These are phyloP conservation scores for Boletus huronensis DNA, from an alignment of 768 basidiomycete species.

Conservation along the genomic window DNA sequence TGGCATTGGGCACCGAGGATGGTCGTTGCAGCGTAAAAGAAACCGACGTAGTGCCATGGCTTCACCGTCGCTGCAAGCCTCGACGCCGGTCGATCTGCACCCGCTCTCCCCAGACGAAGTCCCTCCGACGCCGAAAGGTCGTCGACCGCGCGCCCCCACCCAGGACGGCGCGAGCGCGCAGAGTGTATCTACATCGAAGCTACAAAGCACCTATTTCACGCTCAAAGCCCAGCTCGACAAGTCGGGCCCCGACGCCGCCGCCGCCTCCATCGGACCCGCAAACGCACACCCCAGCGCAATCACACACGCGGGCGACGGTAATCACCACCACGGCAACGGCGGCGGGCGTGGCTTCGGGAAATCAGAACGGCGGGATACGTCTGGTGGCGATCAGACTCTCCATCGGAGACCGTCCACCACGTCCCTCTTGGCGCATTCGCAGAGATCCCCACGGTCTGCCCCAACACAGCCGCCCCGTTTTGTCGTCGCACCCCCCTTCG, in stretches of 20 bases:
- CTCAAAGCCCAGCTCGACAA: slow-evolving; percentile 58
- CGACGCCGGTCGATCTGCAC: slow-evolving; percentile 66
- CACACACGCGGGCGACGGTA: background rate
- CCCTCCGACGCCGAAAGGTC: slow-evolving; percentile 37
- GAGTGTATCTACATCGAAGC: slow-evolving; percentile 13
- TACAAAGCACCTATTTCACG: slow-evolving; percentile 55
- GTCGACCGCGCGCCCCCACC: slow-evolving; percentile 42
- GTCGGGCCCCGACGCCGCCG: slow-evolving; percentile 33
- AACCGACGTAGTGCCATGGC: slow-evolving; percentile 16
- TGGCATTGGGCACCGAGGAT: slow-evolving; percentile 1
- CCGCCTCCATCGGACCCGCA: slow-evolving; percentile 3
- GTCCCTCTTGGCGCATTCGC: slow-evolving; percentile 42
- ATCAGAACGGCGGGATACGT: slow-evolving; percentile 29
- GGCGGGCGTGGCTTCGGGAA: slow-evolving; percentile 59
- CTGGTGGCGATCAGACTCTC: slow-evolving; percentile 17
- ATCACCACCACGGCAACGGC: slow-evolving; percentile 29
- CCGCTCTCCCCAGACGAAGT: slow-evolving; percentile 63
- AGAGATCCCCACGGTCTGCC: slow-evolving; percentile 29
- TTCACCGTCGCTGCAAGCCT: slow-evolving; percentile 26
- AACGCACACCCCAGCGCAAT: slow-evolving; percentile 17
- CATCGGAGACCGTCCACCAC: slow-evolving; percentile 32
- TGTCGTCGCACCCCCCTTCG: slow-evolving; percentile 41
- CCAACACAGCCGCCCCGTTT: slow-evolving; percentile 33
- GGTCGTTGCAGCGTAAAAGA: slow-evolving; percentile 3
- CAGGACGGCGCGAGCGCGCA: slow-evolving; percentile 29